phyloP scores from a whole-genome alignment of 2,329 filamentous ascomycete species.

The Rutstroemia sp. region DNA sequence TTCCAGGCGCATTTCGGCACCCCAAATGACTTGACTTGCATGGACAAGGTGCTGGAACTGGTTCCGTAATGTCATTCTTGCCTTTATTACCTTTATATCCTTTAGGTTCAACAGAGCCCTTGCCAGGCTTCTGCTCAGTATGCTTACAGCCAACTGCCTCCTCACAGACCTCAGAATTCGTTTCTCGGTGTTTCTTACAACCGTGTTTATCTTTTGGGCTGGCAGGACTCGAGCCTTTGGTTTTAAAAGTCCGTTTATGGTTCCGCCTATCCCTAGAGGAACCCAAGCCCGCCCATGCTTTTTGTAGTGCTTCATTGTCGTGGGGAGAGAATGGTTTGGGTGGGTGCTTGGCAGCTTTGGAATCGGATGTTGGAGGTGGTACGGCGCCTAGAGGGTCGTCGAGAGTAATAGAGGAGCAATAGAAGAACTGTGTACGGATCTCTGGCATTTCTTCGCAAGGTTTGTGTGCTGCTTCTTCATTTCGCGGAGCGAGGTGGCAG shows the following conservation, averaged over 20 bases:
- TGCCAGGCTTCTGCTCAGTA: not conserved
- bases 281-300: slow-evolving; percentile 62
- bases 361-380: slow-evolving; percentile 42
- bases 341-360: slow-evolving; percentile 47
- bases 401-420: slow-evolving; percentile 72
- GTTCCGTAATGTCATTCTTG: not conserved
- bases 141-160: not conserved
- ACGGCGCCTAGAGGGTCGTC: slow-evolving; percentile 77
- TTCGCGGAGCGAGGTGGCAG: slow-evolving; percentile 22
- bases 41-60: not conserved
- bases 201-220: no score
- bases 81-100: not conserved
- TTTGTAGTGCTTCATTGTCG: slow-evolving; percentile 74
- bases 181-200: not conserved
- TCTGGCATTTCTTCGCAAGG: slow-evolving; percentile 44
- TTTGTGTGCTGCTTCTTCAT: not conserved
- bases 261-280: slow-evolving; percentile 40
- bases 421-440: slow-evolving; percentile 72
- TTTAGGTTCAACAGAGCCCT: not conserved
- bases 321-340: slow-evolving; percentile 71
- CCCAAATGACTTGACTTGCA: slow-evolving; percentile 6
- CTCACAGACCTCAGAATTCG: not conserved
- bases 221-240: not conserved
- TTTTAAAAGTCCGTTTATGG: slow-evolving; percentile 32
- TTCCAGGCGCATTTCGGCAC: slow-evolving; percentile 3